Base-by-base conservation (phyloP, 805 yeast genomes). In the Yamadazyma phyllophila region DNA sequence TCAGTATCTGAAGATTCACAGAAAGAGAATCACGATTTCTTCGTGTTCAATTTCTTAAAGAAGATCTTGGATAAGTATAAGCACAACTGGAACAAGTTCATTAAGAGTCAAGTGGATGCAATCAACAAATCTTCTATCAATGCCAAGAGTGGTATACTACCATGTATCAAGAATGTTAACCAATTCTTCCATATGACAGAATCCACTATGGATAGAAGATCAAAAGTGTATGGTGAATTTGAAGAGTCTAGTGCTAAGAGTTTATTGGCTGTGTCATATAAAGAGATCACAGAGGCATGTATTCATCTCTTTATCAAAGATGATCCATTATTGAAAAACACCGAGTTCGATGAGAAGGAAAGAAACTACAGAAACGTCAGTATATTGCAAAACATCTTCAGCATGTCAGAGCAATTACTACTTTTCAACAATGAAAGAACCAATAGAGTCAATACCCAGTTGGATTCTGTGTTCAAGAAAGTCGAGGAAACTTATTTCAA, bases 11-110 rank as follows among this genome's bases (percentile, higher is more conserved):
- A 32, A 45, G 77, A 52, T 58, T 74, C 62, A 14, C 74, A 74
- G 8, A 65, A 77, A 7, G 69, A 83, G 1, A 78, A 80, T 58
- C 90, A 84, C 57, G 96, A 87, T 51, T 88, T 76, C 53, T 59
- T 71, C 32, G 65, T 77, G 15, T 67, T 77, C 47, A 71, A 74
- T 33, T 68, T 75, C 43, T 67, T 84, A 49, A 71, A 69, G 27
- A 79, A 78, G 48, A 52, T 82, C 4, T 64, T 69, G n/a, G 80
- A 80, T 26, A 78, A 77, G 58, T 67, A 81, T 36, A 65, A 65
- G 34, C 63, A 62, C 30, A 67, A 70, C 13, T 88, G 96, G 96
- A 65, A 65, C 14, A 78, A 77, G 49, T 80, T 78, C 50, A 62
- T 84, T 17, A 77, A 76, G 13, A 65, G 64, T n/a, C 88, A 86